Percentiles rank a stretch among this genome's conserved stretches.
Evolutionary conservation across 140 eudicot species (phyloP).

Genomic region (Artemisia princeps): DNA sequence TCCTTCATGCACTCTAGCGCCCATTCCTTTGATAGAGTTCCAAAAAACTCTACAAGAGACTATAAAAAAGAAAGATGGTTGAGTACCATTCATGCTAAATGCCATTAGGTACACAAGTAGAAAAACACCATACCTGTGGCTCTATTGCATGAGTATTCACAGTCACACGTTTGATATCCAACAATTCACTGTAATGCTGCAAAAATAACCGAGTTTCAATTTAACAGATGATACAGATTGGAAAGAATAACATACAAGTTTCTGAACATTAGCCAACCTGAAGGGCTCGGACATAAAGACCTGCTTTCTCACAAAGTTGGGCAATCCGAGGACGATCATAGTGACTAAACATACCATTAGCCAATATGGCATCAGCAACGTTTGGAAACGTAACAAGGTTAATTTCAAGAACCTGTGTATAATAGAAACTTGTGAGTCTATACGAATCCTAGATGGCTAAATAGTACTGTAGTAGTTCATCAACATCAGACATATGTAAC

Average conservation of each 20-base stretch:
- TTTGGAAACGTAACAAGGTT: slow-evolving; percentile 97
- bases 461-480: slow-evolving; percentile 13
- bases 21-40: slow-evolving; percentile 92
- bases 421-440: slow-evolving; percentile 7
- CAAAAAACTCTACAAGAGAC: slow-evolving; percentile 95
- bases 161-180: slow-evolving; percentile 93
- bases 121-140: slow-evolving; percentile 78
- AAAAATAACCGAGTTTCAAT: background rate
- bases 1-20: slow-evolving; percentile 99
- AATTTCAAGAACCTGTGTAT: slow-evolving; percentile 76
- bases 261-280: slow-evolving; percentile 44
- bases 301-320: slow-evolving; percentile 98
- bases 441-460: slow-evolving; percentile 8
- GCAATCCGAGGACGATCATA: slow-evolving; percentile 97
- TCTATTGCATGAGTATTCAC: slow-evolving; percentile 99
- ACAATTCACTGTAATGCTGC: slow-evolving; percentile 90
- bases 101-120: slow-evolving; percentile 15
- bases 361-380: slow-evolving; percentile 81
- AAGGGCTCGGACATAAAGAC: slow-evolving; percentile 89
- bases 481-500: slow-evolving; percentile 24
- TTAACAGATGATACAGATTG: slow-evolving; percentile 8
- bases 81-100: slow-evolving; percentile 10
- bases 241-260: slow-evolving; percentile 1
- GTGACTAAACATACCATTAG: slow-evolving; percentile 95
- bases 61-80: slow-evolving; percentile 34